A percentile compares a stretch with the other conserved stretches of the same genome.
Evolutionary conservation across 169 alveolate genomes (phyloP).

Genomic region (Cytauxzoon felis): DNA sequence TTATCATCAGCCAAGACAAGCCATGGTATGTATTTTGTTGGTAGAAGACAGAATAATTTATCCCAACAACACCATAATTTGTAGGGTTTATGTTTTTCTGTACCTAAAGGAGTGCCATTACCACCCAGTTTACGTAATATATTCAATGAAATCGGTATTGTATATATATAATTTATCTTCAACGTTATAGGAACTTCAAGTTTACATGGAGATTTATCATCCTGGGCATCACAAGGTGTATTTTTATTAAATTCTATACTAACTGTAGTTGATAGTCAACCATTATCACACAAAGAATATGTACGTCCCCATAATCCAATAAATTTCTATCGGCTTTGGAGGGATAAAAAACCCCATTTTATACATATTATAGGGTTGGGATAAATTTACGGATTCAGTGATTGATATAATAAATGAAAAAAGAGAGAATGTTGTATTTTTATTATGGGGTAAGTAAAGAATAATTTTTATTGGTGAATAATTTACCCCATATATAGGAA

Average conservation of each 20-base stretch:
- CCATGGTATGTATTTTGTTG: constrained; percentile 75
- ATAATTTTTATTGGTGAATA: constrained; percentile 74
- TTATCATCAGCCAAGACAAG: constrained; percentile 93
- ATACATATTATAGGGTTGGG: constrained; percentile 85
- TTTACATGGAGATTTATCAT: constrained; percentile 93
- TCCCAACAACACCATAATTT: constrained; percentile 1
- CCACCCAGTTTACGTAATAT: constrained; percentile 98
- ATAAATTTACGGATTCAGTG: constrained; percentile 83
- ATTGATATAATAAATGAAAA: constrained; percentile 77
- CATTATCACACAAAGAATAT: constrained; percentile 86
- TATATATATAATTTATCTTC: constrained; percentile 3
- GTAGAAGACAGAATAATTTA: no score
- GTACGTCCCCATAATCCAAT: constrained; percentile 23
- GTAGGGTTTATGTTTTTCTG: constrained; percentile 95
- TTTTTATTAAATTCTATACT: constrained; percentile 91
- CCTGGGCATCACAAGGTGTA: constrained; percentile 98
- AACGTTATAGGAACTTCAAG: constrained; percentile 59
- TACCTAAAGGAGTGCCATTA: constrained; percentile 86
- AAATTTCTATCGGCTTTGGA: no score
- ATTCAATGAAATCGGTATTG: constrained; percentile 87
- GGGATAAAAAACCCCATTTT: constrained; percentile 42
- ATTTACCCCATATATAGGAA: constrained; percentile 74
- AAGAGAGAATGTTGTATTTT: constrained; percentile 81
- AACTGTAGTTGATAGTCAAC: constrained; percentile 89
- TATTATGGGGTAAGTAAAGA: constrained; percentile 86